These are phyloP conservation scores for Colletotrichum euphorbiae DNA, from an alignment of 2,329 filamentous ascomycete species.

Conservation along the genomic window DNA sequence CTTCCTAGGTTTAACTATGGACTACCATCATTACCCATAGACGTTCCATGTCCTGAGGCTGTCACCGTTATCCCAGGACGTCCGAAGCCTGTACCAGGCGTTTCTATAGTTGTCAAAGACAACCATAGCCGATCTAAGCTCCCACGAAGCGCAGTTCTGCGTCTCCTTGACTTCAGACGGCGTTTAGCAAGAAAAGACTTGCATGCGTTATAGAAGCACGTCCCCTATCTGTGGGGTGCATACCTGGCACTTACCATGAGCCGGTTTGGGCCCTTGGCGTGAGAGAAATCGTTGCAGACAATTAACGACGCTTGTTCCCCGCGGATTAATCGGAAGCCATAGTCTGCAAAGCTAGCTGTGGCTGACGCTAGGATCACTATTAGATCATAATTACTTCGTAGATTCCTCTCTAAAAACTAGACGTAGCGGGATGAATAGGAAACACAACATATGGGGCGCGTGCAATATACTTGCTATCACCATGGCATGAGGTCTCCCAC, in stretches of 20 bases:
- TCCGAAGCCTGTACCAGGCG: too few species aligned
- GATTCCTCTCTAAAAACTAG: not conserved
- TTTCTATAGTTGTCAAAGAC: not conserved
- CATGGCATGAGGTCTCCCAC: not conserved
- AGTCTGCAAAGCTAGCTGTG: not conserved
- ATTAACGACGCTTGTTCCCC: not conserved
- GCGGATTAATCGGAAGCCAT: not conserved
- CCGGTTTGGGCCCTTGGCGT: not conserved
- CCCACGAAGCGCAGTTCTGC: not conserved
- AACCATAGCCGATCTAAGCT: not conserved
- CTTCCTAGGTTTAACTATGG: not conserved
- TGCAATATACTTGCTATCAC: not conserved
- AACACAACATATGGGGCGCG: not conserved
- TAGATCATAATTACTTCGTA: not conserved
- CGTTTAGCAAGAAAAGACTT: not conserved
- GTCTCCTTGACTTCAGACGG: not conserved
- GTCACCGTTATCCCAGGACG: too few species aligned
- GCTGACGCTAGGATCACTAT: not conserved
- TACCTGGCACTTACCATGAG: not conserved
- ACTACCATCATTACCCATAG: not conserved
- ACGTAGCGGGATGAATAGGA: not conserved
- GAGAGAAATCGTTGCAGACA: not conserved
- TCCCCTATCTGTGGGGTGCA: not conserved
- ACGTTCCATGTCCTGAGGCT: not conserved
- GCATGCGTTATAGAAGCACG: not conserved